A percentile compares a stretch with the other conserved stretches of the same genome.
phyloP scores from a whole-genome alignment of 1,284 basidiomycete genomes.

The Neotropicomus parvogracilis region DNA sequence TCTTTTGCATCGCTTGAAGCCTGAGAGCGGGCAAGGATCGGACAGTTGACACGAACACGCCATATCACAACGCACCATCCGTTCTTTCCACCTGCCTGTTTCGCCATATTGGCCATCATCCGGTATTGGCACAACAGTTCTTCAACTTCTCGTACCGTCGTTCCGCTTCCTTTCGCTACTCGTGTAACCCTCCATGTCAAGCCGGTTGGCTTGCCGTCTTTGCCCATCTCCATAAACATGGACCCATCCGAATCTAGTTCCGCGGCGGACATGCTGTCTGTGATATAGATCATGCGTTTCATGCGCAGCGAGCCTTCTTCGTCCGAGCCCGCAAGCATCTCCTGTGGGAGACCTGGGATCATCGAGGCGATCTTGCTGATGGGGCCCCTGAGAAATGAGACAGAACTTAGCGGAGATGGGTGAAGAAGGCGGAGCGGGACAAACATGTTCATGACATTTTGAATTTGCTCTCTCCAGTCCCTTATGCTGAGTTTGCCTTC shows the following conservation, averaged over 20 bases:
- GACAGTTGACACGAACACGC: conserved; percentile 6
- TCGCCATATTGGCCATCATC: conserved; percentile 98
- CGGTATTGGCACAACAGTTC: conserved; percentile 93
- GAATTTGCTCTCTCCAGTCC: conserved; percentile 97
- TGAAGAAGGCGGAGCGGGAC: conserved; percentile 27
- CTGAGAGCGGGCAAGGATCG: conserved; percentile 33
- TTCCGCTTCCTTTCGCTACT: conserved; percentile 94
- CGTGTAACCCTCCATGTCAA: conserved; percentile 85
- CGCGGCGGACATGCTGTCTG: conserved; percentile 91
- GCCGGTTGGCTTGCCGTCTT: conserved; percentile 78
- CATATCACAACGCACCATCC: conserved; percentile 60
- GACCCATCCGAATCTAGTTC: conserved; percentile 97
- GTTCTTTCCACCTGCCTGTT: conserved; percentile 94
- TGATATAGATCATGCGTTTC: conserved; percentile 99
- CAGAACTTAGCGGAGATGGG: conserved; percentile 8
- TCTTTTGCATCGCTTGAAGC: conserved; percentile 86
- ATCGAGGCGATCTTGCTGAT: conserved; percentile 98
- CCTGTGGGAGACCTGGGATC: conserved; percentile 94
- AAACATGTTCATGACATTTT: conserved; percentile 96
- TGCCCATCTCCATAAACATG: conserved; percentile 79
- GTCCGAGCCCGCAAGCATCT: conserved; percentile 85
- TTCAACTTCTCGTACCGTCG: conserved; percentile 94
- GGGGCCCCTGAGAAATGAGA: conserved; percentile 68
- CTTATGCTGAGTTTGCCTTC: conserved; percentile 95
- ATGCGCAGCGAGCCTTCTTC: conserved; percentile 89